Evolutionary conservation across 108 stramenopile genomes (phyloP), one percentile per base, ranked within the genome.

Genomic region (Halocafeteria seosinensis): DNA sequence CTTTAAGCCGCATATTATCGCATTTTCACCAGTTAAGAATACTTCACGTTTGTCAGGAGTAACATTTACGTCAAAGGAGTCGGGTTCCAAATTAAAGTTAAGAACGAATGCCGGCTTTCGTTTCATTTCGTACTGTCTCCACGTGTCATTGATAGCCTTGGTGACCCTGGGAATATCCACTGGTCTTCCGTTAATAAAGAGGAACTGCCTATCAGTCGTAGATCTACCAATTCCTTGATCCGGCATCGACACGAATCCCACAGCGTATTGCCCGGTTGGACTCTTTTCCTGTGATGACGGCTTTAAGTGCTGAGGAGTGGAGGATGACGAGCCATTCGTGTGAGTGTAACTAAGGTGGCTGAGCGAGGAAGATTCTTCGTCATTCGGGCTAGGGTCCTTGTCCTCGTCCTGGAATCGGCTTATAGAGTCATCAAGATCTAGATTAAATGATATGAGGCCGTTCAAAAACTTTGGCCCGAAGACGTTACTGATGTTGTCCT

Each of bases 41-140:
- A 94, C 88, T 57, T 91, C 79, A 31, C 93, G 78, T 68, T 98
- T 98, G 78, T 98, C 91, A 0, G 94, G 94, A 11, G 89, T 83
- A 38, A 95, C 58, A 68, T 98, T 98, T 55, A 94, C 85, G 70
- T 98, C 96, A 66, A 85, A 92, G 21, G 75, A 67, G 13, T 81
- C 62, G 34, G 85, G 79, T 4, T 92, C 92, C 0, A 93, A 53
- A 3, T 72, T 73, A 31, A 95, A 77, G 65, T 71, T 64, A 33
- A 94, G 63, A 0, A 95, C 75, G 62, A 85, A 84, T 0, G 91
- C 93, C 12, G 94, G 94, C 27, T 86, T 85, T 31, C 85, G 84
- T 64, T 79, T 77, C 77, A 78, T 76, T 38, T 88, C 86, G 70
- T 87, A 85, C 42, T 63, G 62, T 9, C 84, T 75, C 92, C 93